phyloP scores from a whole-genome alignment of 2,329 filamentous ascomycete species.

The Moelleriella libera region DNA sequence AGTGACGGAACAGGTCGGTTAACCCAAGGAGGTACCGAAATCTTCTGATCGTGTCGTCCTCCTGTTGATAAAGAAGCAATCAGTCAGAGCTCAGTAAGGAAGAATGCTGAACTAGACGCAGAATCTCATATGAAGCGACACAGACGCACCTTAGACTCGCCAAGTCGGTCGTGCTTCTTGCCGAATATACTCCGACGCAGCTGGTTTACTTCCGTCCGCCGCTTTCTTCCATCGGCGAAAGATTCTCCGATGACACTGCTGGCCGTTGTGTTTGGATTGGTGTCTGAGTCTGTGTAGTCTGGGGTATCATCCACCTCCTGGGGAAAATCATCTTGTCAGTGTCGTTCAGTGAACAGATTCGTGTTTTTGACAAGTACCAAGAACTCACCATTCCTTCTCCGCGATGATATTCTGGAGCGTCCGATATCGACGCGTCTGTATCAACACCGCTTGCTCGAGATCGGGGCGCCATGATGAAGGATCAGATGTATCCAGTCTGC shows the following conservation, averaged over 20 bases:
- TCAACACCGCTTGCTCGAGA: conserved; percentile 38
- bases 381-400: conserved; percentile 35
- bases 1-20: conserved; percentile 95
- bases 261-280: conserved; percentile 55
- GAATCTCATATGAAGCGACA: conserved; percentile 1
- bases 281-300: conserved; percentile 53
- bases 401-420: conserved; percentile 34
- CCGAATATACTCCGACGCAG: conserved; percentile 85
- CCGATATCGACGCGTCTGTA: conserved; percentile 49
- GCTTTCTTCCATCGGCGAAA: conserved; percentile 63
- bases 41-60: conserved; percentile 86
- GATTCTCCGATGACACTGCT: conserved; percentile 77
- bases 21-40: conserved; percentile 91
- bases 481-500: conserved; percentile 21
- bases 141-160: conserved; percentile 69
- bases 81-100: not conserved
- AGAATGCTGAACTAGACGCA: not conserved
- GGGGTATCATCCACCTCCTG: conserved; percentile 52
- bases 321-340: not conserved
- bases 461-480: conserved; percentile 38
- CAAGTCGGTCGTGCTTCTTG: conserved; percentile 84
- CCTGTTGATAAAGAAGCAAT: conserved; percentile 34
- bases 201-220: conserved; percentile 75
- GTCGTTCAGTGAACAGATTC: not conserved
- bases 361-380: not conserved